These are phyloP conservation scores for Rhodotorula paludigena DNA, from an alignment of 768 basidiomycete species.

Conservation along the genomic window DNA sequence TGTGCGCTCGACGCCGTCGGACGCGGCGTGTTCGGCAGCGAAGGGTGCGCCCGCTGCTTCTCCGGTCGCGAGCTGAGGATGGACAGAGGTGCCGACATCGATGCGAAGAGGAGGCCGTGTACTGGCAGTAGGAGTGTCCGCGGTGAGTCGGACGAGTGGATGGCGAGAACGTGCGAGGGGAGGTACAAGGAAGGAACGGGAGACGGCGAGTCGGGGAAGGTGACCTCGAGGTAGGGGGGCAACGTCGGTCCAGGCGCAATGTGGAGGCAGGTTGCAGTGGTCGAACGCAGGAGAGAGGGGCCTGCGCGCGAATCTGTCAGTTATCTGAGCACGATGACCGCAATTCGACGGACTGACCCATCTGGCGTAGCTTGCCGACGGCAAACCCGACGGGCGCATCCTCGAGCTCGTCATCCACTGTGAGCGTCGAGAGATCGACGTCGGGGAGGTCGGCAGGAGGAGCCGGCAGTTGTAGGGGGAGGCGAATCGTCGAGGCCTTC, in stretches of 20 bases:
- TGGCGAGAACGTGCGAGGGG: conserved; percentile 59
- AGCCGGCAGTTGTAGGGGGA: conserved; percentile 26
- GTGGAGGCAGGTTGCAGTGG: conserved; percentile 19
- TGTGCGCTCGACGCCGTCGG: background rate
- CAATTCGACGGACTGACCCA: conserved; percentile 1
- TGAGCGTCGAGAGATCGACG: conserved; percentile 3
- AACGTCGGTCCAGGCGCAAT: conserved; percentile 5
- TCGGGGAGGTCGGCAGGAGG: conserved; percentile 10
- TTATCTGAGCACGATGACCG: background rate
- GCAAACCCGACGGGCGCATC: conserved; percentile 18
- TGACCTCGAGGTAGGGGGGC: conserved; percentile 1
- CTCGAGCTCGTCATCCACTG: conserved; percentile 28
- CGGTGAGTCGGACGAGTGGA: conserved; percentile 54
- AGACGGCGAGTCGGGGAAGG: background rate
- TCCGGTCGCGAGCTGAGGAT: conserved; percentile 20
- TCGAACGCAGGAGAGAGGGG: conserved; percentile 11
- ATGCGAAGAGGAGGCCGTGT: conserved; percentile 61
- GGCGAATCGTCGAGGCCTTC: conserved; percentile 18
- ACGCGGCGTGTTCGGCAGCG: conserved; percentile 52
- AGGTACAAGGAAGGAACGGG: conserved; percentile 39
- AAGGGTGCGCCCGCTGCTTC: conserved; percentile 51
- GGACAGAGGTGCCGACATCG: conserved; percentile 48
- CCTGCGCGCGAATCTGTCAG: too few species aligned
- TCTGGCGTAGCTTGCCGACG: background rate
- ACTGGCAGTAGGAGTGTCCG: conserved; percentile 57